Evolutionary conservation across 2,329 filamentous ascomycete species (phyloP).

Genomic region (Aureobasidium vineae): DNA sequence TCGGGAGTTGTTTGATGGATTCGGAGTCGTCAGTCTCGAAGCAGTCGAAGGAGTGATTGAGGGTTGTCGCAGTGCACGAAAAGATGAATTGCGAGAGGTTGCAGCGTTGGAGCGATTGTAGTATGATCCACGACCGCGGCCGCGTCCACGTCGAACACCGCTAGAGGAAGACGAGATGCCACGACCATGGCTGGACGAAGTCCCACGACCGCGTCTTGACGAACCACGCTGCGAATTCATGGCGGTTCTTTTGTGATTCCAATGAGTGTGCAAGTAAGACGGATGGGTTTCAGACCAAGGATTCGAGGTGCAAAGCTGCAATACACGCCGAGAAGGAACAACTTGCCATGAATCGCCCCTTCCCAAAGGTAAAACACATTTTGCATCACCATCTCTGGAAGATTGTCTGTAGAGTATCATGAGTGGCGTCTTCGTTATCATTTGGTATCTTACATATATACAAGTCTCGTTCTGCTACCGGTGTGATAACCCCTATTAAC

Average conservation of each 20-base stretch:
- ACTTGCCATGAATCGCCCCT: neutral
- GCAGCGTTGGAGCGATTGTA: constrained; percentile 3
- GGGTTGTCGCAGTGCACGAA: neutral
- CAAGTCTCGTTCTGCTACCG: neutral
- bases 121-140: constrained; percentile 4
- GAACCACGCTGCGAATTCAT: constrained; percentile 7
- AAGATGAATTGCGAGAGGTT: neutral
- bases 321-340: neutral
- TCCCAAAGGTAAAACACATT: neutral
- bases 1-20: neutral
- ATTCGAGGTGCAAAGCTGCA: neutral
- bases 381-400: neutral
- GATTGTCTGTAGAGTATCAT: neutral
- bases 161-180: constrained; percentile 11
- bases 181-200: constrained; percentile 8
- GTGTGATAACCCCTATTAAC: neutral
- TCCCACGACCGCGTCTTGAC: neutral
- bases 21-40: neutral
- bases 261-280: neutral
- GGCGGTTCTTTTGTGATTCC: neutral
- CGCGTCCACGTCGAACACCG: constrained; percentile 3
- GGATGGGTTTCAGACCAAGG: neutral
- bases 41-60: neutral
- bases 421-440: constrained; percentile 5
- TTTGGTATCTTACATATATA: constrained; percentile 21